These are phyloP conservation scores for Elaeagnus macrophylla DNA, from an alignment of 306 rosid species.

Conservation along the genomic window DNA sequence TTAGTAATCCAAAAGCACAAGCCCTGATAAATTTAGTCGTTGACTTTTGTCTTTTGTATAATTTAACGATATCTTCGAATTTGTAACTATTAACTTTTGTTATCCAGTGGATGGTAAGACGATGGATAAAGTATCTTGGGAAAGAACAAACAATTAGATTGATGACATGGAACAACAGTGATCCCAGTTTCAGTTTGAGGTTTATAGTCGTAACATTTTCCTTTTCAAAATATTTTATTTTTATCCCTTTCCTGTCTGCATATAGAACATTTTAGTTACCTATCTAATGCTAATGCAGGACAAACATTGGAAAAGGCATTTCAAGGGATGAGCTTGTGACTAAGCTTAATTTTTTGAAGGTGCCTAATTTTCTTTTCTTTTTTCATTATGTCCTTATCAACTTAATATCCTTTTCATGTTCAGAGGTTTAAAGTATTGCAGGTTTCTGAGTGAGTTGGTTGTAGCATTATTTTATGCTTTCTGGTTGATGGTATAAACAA, in stretches of 20 bases:
- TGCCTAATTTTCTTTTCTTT: constrained; percentile 10
- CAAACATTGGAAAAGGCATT: constrained; percentile 47
- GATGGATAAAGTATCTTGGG: constrained; percentile 76
- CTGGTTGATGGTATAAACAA: neutral
- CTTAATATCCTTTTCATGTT: no score
- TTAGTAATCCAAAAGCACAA: neutral
- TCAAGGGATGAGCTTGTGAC: constrained; percentile 65
- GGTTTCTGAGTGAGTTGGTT: constrained; percentile 3
- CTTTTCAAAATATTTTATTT: neutral
- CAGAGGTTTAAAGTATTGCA: no score
- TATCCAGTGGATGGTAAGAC: constrained; percentile 80
- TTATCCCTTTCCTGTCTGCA: neutral
- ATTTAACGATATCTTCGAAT: neutral
- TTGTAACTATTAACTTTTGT: neutral
- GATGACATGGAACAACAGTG: constrained; percentile 82
- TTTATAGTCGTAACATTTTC: constrained; percentile 22
- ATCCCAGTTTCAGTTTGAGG: constrained; percentile 85
- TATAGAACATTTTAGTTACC: constrained; percentile 8
- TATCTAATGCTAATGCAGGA: constrained; percentile 44
- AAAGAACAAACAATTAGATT: constrained; percentile 69
- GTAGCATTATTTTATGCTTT: constrained; percentile 15
- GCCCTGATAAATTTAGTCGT: neutral
- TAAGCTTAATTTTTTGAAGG: constrained; percentile 59
- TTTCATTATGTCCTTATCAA: no score
- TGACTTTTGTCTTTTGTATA: neutral